These are phyloP conservation scores for Heliosperma pusillum DNA, from an alignment of 148 eudicot species.

Conservation along the genomic window DNA sequence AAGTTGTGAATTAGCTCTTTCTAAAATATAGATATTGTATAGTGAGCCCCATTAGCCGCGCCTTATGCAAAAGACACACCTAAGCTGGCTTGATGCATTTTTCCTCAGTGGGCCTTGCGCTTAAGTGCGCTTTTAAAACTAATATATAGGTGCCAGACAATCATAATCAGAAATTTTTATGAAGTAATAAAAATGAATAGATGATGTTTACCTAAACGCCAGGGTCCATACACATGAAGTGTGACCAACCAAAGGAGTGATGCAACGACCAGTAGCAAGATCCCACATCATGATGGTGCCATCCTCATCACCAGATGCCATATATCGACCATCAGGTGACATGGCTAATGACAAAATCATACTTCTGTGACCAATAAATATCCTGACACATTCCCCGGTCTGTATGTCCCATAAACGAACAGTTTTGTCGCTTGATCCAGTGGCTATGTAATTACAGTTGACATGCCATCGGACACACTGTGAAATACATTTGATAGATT, in stretches of 20 bases:
- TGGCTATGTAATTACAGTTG: conserved; percentile 95
- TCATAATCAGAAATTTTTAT: neutral
- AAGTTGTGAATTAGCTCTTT: neutral
- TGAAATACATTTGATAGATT: conserved; percentile 9
- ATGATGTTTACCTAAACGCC: conserved; percentile 65
- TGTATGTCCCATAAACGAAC: conserved; percentile 97
- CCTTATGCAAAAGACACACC: neutral
- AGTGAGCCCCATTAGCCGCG: neutral
- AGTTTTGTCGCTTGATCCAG: conserved; percentile 99
- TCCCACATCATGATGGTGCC: conserved; percentile 99
- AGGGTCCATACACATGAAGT: conserved; percentile 94
- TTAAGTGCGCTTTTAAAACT: too few species aligned
- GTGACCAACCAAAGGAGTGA: conserved; percentile 90
- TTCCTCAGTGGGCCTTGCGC: neutral
- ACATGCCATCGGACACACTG: conserved; percentile 98
- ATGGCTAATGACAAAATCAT: conserved; percentile 81
- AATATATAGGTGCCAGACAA: neutral
- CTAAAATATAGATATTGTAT: too few species aligned
- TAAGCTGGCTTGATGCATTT: neutral
- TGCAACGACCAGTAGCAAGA: conserved; percentile 84
- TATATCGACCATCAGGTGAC: conserved; percentile 99
- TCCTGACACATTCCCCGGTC: conserved; percentile 89
- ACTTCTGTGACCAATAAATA: conserved; percentile 92
- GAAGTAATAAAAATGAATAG: neutral
- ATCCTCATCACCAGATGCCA: conserved; percentile 99